Evolutionary conservation across 768 basidiomycete species (phyloP), one percentile per base, ranked within the genome.

Genomic region (Neoboletus subvelutipes): DNA sequence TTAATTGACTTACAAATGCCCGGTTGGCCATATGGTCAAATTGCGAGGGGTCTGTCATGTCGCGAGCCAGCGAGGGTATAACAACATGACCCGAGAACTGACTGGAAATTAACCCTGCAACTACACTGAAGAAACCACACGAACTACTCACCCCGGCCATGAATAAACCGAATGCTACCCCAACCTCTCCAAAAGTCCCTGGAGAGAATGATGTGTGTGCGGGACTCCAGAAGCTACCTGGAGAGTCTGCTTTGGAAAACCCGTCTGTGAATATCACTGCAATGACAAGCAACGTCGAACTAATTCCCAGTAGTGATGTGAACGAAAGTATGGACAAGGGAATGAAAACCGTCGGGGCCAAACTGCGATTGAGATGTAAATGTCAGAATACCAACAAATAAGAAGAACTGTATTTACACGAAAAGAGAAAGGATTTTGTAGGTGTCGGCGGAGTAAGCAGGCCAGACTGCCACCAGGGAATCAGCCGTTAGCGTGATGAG

Each of bases 11-110:
- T 64, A 91, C 88, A 69, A 95, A 98, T 34, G 95, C 91, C 70
- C 83, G 82, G 67, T 94, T 86, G 58, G 91, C 88, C 84, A 94
- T 92, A 51, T 70, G 73, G 69, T 89, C 82, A 70, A 95, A 98
- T 60, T 86, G 79, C 28, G 79, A 77, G 8, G 94, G 94, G 61
- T 94, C 84, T 22, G 72, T 69, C 95, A 98, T 97, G 71, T 98
- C 95, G 64, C 86, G 81, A 5, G 90, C 93, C 17, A 98, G 72
- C 22, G 89, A 91, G 20, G 95, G 95, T 48, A 98, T 88, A 29
- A 95, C 88, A 15, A 92, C 88, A 68, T 98, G 96, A 2, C 94
- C 94, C 3, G 92, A 85, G 65, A 96, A 95, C 85, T 93, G 11
- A 28, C 26, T 43, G 45, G 20, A 34, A 46, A 26, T 33, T 9